Conservation (phyloP, 1,139 yeast species). For the Debaryomyces singareniensis region DNA sequence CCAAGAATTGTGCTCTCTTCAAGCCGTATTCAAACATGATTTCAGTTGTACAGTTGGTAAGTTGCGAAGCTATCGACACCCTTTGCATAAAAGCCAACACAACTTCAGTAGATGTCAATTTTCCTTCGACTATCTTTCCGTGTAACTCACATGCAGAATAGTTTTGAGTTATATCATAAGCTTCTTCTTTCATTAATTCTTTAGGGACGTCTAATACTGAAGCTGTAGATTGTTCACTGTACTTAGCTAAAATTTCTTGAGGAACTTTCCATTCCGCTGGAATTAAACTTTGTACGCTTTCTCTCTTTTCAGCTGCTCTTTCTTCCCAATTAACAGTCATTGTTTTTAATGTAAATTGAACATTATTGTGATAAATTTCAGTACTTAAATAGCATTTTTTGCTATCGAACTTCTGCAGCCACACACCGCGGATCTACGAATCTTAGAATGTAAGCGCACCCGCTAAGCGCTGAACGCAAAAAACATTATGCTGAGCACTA, state of each 20-base stretch:
- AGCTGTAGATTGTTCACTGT: neutral
- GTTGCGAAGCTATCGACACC: constrained; percentile 15
- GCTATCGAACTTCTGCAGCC: too few relatives aligned
- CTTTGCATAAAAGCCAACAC: constrained; percentile 22
- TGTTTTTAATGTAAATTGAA: too few relatives aligned
- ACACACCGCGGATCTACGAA: too few relatives aligned
- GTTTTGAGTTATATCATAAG: neutral
- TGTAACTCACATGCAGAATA: too few relatives aligned
- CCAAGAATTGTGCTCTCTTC: constrained; percentile 12
- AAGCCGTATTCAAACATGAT: constrained; percentile 15
- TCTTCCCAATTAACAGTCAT: neutral
- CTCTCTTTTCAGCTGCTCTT: constrained; percentile 2
- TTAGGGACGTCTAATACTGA: constrained; percentile 2
- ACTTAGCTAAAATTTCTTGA: constrained; percentile 1
- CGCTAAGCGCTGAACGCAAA: too few relatives aligned
- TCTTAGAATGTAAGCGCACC: too few relatives aligned
- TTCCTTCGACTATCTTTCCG: constrained; percentile 1
- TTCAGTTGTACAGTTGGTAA: constrained; percentile 18
- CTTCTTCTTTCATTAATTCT: constrained; percentile 1
- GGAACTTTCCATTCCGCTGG: constrained; percentile 3
- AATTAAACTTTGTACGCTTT: constrained; percentile 1
- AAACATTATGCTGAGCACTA: too few relatives aligned
- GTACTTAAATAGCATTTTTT: too few relatives aligned
- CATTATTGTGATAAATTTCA: too few relatives aligned
- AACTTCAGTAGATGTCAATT: constrained; percentile 16